Base-by-base conservation (phyloP, 306 rosid species). In the Styphnolobium japonicum region DNA sequence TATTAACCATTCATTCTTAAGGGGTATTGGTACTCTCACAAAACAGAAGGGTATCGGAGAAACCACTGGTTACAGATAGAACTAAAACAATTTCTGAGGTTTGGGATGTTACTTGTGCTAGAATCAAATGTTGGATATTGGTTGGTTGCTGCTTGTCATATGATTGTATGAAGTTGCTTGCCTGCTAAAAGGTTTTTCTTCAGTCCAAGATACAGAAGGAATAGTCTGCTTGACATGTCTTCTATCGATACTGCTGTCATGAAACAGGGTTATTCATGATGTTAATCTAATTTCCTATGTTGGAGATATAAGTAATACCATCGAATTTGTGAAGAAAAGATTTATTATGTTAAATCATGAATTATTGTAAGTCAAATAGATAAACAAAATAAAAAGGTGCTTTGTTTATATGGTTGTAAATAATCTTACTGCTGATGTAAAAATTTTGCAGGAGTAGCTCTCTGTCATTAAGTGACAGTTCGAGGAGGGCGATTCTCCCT, bases 191-290 rank as follows among this genome's bases (percentile, higher is more conserved):
- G 61, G 67, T 67, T 45, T 67, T 10, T 77, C 55, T 64, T 71
- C 18, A 4, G 34, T 16, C 60, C 39, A 43, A 33, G n/a, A 55
- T 9, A 36, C 33, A 58, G n/a, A 57, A 25, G 3, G 29, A 39
- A 16, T 52, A 52, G 11, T 61, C 51, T 49, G 67, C 67, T 60
- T 56, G 73, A 73, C 77, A 78, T 46, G 67, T 11, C 14, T 79
- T 66, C 61, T 67, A 8, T 42, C 40, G 43, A 7, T 15, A 56
- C 42, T 65, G 66, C 52, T 21, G 19, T 77, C 67, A 45, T 57
- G 52, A 60, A 42, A 63, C 33, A 45, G 55, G 33, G 34, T 4
- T 34, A 36, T 73, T 56, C 37, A 77, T 53, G 66, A 33, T 16
- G 36, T 46, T 70, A 15, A 39, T 42, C 21, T 66, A 7, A 55